Percentiles rank a stretch among this genome's conserved stretches.
phyloP scores from a whole-genome alignment of 2,329 filamentous ascomycete species.

The Saccharata proteae region DNA sequence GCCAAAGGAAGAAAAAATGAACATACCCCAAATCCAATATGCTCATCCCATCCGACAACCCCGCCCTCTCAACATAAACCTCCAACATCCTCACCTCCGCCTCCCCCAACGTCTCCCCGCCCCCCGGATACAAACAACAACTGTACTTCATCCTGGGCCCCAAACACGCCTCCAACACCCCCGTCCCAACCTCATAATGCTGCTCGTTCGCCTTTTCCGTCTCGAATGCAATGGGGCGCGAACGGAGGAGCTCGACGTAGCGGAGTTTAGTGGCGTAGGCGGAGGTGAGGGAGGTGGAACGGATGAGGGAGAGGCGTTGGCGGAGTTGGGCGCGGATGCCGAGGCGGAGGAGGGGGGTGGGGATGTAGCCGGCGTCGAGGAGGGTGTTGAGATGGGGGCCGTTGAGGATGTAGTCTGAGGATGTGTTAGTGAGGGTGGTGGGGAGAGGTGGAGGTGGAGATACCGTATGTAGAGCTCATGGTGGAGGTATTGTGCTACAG shows the following conservation, averaged over 20 bases:
- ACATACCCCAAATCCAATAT: constrained; percentile 50
- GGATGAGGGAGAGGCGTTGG: constrained; percentile 46
- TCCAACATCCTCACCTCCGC: constrained; percentile 56
- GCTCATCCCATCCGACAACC: constrained; percentile 46
- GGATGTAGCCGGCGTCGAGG: constrained; percentile 54
- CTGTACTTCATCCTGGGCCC: constrained; percentile 64
- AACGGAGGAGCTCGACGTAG: constrained; percentile 48
- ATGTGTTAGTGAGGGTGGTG: too few species aligned
- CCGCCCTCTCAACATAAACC: constrained; percentile 49
- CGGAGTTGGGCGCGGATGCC: constrained; percentile 55
- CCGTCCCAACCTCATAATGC: constrained; percentile 62
- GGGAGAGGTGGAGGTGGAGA: too few species aligned
- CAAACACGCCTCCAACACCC: constrained; percentile 47
- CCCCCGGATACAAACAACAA: constrained; percentile 52
- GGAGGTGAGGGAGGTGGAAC: constrained; percentile 39
- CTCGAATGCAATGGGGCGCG: constrained; percentile 55
- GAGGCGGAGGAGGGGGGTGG: constrained; percentile 48
- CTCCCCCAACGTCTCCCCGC: constrained; percentile 49
- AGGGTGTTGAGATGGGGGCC: constrained; percentile 20
- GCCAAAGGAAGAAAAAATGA: constrained; percentile 11
- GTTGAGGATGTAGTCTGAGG: constrained; percentile 5
- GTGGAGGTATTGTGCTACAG: too few species aligned
- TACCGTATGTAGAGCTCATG: too few species aligned
- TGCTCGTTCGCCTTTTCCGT: constrained; percentile 54
- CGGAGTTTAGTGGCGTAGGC: constrained; percentile 49